A percentile compares a stretch with the other conserved stretches of the same genome.
Evolutionary conservation across 768 basidiomycete species (phyloP).

Genomic region (Boletus reticulatus): DNA sequence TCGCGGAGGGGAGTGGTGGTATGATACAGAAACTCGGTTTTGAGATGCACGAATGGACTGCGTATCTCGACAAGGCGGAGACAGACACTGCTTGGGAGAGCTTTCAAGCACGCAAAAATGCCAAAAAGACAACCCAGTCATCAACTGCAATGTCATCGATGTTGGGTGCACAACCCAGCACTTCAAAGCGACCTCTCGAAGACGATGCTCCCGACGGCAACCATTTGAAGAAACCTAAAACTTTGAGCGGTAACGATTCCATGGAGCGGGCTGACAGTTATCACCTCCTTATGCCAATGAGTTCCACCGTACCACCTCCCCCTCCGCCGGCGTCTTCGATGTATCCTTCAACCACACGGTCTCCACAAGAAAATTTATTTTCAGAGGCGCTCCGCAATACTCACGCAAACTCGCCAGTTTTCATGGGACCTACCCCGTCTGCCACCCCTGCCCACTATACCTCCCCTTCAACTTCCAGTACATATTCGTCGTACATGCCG

Average conservation of each 20-base stretch:
- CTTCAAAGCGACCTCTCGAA: conserved; percentile 28
- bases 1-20: conserved; percentile 85
- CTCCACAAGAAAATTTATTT: conserved; percentile 54
- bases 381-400: conserved; percentile 57
- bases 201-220: conserved; percentile 24
- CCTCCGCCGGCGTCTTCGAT: conserved; percentile 35
- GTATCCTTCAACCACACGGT: conserved; percentile 43
- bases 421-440: conserved; percentile 47
- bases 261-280: conserved; percentile 43
- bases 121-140: conserved; percentile 30
- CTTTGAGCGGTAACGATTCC: conserved; percentile 40
- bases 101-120: conserved; percentile 65
- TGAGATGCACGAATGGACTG: conserved; percentile 73
- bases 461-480: conserved; percentile 33
- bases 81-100: conserved; percentile 94
- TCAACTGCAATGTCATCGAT: conserved; percentile 30
- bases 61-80: conserved; percentile 80
- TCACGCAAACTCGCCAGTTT: conserved; percentile 57
- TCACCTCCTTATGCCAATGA: conserved; percentile 57
- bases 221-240: conserved; percentile 53
- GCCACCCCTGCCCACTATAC: conserved; percentile 43
- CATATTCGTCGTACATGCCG: conserved; percentile 49
- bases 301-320: conserved; percentile 35
- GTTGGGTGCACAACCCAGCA: conserved; percentile 23
- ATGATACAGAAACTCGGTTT: conserved; percentile 77